Evolutionary conservation across 768 basidiomycete genomes (phyloP), one percentile per base, ranked within the genome.

Genomic region (Pisolithus marmoratus): DNA sequence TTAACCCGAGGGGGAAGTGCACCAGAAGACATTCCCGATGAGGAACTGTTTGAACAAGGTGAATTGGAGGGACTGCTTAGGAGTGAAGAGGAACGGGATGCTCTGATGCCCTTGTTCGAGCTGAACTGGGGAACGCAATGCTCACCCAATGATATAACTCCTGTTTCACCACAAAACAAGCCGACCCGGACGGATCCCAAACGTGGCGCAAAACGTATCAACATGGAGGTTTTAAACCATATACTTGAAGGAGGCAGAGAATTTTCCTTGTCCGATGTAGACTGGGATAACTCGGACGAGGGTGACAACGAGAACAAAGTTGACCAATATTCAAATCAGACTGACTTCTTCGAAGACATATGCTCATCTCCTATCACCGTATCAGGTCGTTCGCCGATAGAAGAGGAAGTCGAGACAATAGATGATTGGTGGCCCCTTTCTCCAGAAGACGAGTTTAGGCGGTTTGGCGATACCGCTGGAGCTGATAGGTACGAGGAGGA

Each of bases 41-140:
- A 87, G 8, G 89, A 90, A 52, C 69, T 91, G 22, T 88, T 91
- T 53, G 76, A 68, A 3, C 75, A 79, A 27, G 84, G 81, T 3
- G 89, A 91, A 64, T 63, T 87, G 24, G 87, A 89, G 49, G 74
- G 70, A 19, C 49, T 87, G 26, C 56, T 87, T 20, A 70, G 89
- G 50, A 69, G 59, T 43, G 71, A 78, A 29, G 75, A 72, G 20
- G 84, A 90, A 62, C 72, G 72, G 15, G 68, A 71, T 47, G 66
- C 70, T 2, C 62, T 87, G 53, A 61, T 62, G 38, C 59, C 62
- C 9, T 50, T 70, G 12, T 66, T 74, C 26, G 59, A 65, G 26
- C 62, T 74, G 42, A 68, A 68, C 15, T 77, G 73, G 73, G 63
- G 64, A 2, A 57, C 19, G 17, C 29, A 61, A 41, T 70, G 55